Base-by-base conservation (phyloP, 1,284 basidiomycete species). In the Trichosporon sp. region DNA sequence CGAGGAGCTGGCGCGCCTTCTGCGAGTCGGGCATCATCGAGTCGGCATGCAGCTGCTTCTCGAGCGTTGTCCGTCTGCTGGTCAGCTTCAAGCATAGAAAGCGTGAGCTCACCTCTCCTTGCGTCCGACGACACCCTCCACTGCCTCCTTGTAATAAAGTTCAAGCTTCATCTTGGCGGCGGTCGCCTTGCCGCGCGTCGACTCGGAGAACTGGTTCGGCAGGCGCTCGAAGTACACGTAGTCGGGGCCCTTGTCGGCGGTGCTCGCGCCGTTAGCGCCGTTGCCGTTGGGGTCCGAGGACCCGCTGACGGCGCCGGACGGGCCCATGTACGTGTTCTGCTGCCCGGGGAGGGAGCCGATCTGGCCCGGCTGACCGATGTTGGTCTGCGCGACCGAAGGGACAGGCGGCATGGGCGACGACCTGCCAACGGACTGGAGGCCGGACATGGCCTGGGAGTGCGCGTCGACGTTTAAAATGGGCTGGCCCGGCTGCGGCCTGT, bases 101-200 rank as follows among this genome's bases (percentile, higher is more conserved):
- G 2, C 3, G 23, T 15, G 1, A 1, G 75, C 86, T 70, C 76
- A 92, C 91, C 93, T 87, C 66, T 89, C 87, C 79, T 95, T 95
- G 66, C 94, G 86, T 77, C 94, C 92, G 51, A 97, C 91, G 32
- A 94, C 93, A 68, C 92, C 89, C 82, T 95, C 92, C 31, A 97
- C 93, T 1, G 91, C 91, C 70, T 98, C 91, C 84, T 98, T 98
- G 87, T 99, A 99, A 84, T 91, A 97, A 72, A 96, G 92, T 84
- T 98, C 96, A 67, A 99, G 89, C 84, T 98, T 98, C 82, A 98
- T 89, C 84, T 98, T 98, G 34, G 96, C 95, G 23, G 92, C 92
- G 67, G 94, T 98, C 3, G 95, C 92, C 71, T 94, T 92, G 69
- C 95, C 93, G 67, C 95, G 87, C 44, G 93, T 92, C 77, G 92